Evolutionary conservation across 768 basidiomycete species (phyloP).

Genomic region (Nidula microcarpa): DNA sequence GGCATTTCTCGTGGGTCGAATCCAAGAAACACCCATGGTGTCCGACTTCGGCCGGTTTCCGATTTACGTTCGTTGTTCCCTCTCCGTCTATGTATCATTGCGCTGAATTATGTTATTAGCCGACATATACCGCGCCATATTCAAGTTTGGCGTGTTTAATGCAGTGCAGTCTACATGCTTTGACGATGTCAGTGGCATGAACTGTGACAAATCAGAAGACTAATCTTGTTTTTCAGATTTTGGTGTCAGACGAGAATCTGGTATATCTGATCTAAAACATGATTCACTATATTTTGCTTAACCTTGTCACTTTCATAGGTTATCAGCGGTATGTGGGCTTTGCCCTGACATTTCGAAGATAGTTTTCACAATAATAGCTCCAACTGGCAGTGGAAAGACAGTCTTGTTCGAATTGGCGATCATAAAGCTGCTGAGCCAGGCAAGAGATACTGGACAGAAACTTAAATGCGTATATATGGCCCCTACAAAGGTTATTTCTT

Average conservation of each 20-base stretch:
- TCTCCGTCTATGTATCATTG: not conserved
- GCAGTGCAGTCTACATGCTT: slow-evolving; percentile 86
- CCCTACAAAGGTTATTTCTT: slow-evolving; percentile 70
- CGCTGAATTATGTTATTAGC: slow-evolving; percentile 41
- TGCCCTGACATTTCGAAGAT: not conserved
- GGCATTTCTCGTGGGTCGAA: slow-evolving; percentile 10
- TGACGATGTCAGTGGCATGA: slow-evolving; percentile 49
- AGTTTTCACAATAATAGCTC: slow-evolving; percentile 50
- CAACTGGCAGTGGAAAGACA: slow-evolving; percentile 96
- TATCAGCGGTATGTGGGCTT: slow-evolving; percentile 52
- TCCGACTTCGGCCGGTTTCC: slow-evolving; percentile 65
- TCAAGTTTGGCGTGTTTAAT: slow-evolving; percentile 91
- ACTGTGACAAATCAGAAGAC: not conserved
- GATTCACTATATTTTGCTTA: slow-evolving; percentile 6
- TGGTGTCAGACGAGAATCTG: slow-evolving; percentile 59
- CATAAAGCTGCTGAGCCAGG: slow-evolving; percentile 61
- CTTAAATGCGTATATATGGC: slow-evolving; percentile 88
- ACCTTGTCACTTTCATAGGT: slow-evolving; percentile 39
- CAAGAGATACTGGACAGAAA: slow-evolving; percentile 25
- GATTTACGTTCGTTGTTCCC: slow-evolving; percentile 55
- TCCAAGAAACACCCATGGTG: slow-evolving; percentile 38
- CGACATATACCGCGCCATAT: slow-evolving; percentile 74
- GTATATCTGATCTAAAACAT: slow-evolving; percentile 30
- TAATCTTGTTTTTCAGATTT: slow-evolving; percentile 37
- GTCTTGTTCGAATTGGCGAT: slow-evolving; percentile 92